Percentiles rank a stretch among this genome's conserved stretches.
These are phyloP conservation scores for Schizothecium vesticola DNA, from an alignment of 495 filamentous ascomycete genomes.

Conservation along the genomic window DNA sequence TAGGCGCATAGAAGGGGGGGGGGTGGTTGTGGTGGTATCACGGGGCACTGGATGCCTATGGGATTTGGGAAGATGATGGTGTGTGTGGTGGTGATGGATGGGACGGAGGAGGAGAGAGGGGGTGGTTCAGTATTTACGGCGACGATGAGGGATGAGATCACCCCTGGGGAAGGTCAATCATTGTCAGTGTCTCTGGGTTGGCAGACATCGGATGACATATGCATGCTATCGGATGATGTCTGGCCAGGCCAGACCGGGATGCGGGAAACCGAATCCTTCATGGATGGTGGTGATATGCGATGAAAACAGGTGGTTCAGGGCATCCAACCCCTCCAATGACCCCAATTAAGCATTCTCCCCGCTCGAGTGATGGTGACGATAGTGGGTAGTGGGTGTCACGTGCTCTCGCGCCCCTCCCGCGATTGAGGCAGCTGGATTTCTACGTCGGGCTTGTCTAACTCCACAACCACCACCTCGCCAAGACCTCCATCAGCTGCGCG, in stretches of 20 bases:
- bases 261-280: neutral
- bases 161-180: neutral
- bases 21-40: neutral
- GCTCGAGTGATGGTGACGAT: neutral
- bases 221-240: slow-evolving; percentile 3
- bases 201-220: slow-evolving; percentile 1
- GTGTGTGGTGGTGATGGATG: neutral
- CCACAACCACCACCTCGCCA: neutral
- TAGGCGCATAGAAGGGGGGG: neutral
- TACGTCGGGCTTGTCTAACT: slow-evolving; percentile 9
- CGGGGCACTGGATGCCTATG: neutral
- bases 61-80: neutral
- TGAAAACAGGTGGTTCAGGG: neutral
- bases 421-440: slow-evolving; percentile 1
- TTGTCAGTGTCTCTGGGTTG: neutral
- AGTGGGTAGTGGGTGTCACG: slow-evolving; percentile 7
- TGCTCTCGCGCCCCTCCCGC: slow-evolving; percentile 19
- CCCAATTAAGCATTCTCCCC: neutral
- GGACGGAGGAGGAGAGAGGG: neutral
- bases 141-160: neutral
- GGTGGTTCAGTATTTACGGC: neutral
- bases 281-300: neutral
- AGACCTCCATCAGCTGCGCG: neutral
- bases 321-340: neutral
- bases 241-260: neutral